phyloP scores from a whole-genome alignment of 2,329 filamentous ascomycete species.

The Biscogniauxia sp. region DNA sequence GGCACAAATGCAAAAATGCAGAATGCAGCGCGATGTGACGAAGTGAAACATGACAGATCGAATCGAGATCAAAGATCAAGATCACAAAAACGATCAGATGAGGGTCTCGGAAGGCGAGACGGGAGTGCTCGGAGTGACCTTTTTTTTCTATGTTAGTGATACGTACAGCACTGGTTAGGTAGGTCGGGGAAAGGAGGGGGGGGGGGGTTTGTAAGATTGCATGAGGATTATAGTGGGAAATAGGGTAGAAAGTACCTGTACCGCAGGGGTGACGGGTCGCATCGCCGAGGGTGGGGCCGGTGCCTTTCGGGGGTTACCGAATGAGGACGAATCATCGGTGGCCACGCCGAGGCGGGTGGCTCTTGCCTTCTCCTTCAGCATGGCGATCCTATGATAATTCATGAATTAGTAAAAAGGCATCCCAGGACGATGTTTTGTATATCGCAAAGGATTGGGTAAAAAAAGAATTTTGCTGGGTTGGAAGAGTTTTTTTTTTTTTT shows the following conservation, averaged over 20 bases:
- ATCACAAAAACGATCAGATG: slow-evolving; percentile 18
- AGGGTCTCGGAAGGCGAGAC: slow-evolving; percentile 19
- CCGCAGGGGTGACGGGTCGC: slow-evolving; percentile 16
- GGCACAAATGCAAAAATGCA: not conserved
- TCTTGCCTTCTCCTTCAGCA: slow-evolving; percentile 52
- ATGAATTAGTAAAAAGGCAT: not conserved
- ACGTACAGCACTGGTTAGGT: too few species aligned
- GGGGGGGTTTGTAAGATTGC: slow-evolving; percentile 4
- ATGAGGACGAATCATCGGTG: slow-evolving; percentile 27
- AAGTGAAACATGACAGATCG: not conserved
- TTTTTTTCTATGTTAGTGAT: not conserved
- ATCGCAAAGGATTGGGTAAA: not conserved
- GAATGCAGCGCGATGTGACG: not conserved
- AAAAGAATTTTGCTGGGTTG: too few species aligned
- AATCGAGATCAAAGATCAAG: not conserved
- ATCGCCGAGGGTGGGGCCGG: slow-evolving; percentile 22
- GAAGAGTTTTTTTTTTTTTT: too few species aligned
- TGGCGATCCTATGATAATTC: slow-evolving; percentile 38
- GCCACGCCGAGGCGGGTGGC: slow-evolving; percentile 48
- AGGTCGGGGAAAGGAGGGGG: not conserved
- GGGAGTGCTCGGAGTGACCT: slow-evolving; percentile 22
- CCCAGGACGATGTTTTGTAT: not conserved
- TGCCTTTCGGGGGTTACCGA: slow-evolving; percentile 25
- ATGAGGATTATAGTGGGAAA: too few species aligned
- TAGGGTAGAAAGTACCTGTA: slow-evolving; percentile 13